phyloP scores from a whole-genome alignment of 139 green algal species.

The Chlorella ohadii region DNA sequence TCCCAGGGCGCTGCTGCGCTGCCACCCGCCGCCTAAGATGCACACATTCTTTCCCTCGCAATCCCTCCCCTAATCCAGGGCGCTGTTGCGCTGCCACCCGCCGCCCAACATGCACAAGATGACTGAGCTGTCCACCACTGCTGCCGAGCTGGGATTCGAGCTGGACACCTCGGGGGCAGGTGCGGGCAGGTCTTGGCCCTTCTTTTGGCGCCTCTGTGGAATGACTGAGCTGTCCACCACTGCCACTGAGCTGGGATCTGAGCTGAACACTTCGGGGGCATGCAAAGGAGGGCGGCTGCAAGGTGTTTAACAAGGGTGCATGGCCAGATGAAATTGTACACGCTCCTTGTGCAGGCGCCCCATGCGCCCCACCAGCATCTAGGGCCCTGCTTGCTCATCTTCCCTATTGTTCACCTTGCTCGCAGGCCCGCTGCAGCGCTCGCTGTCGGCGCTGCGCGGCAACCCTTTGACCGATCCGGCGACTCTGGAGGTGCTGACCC shows the following conservation, averaged over 20 bases:
- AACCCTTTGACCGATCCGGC: not conserved
- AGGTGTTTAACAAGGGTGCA: no score
- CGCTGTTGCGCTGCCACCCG: slow-evolving; percentile 78
- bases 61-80: slow-evolving; percentile 6
- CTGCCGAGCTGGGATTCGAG: slow-evolving; percentile 49
- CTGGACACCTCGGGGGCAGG: slow-evolving; percentile 58
- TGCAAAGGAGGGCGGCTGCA: no score
- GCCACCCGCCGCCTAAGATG: slow-evolving; percentile 67
- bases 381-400: no score
- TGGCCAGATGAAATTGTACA: no score
- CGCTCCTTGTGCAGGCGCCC: no score
- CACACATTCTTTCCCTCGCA: slow-evolving; percentile 18
- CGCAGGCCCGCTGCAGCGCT: slow-evolving; percentile 51
- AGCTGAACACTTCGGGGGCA: no score
- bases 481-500: slow-evolving; percentile 63
- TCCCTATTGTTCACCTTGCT: no score
- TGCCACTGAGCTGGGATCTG: no score
- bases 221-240: no score
- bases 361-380: no score
- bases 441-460: slow-evolving; percentile 53
- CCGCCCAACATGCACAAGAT: slow-evolving; percentile 71
- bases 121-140: slow-evolving; percentile 53
- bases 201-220: no score
- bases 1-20: not conserved
- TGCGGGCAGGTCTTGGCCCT: not conserved